Evolutionary conservation across 805 yeast species (phyloP).

Genomic region (Wickerhamiella qilinensis): DNA sequence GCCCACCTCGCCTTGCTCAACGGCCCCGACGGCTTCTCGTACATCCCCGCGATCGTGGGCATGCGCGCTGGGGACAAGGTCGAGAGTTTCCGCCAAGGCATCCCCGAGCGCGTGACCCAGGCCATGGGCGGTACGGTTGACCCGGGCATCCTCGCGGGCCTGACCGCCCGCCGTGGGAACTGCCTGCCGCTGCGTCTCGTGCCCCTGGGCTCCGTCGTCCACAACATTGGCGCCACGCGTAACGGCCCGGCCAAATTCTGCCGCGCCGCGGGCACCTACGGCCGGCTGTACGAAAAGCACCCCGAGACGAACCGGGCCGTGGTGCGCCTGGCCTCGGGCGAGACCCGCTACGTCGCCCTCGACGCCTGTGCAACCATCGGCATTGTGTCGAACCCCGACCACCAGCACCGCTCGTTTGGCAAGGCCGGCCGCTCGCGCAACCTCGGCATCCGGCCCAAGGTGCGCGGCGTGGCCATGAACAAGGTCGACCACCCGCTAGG

Average conservation of each 20-base stretch:
- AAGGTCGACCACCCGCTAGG: conserved; percentile 97
- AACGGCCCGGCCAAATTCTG: conserved; percentile 78
- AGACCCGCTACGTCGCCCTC: conserved; percentile 73
- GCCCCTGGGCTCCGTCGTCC: conserved; percentile 86
- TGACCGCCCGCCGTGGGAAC: conserved; percentile 84
- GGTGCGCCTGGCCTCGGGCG: conserved; percentile 77
- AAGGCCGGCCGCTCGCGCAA: conserved; percentile 93
- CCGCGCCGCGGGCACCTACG: conserved; percentile 89
- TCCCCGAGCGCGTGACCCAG: conserved; percentile 53
- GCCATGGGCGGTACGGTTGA: conserved; percentile 88
- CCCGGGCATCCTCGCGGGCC: conserved; percentile 76
- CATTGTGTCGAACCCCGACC: conserved; percentile 81
- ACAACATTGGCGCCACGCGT: conserved; percentile 65
- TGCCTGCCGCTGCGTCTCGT: conserved; percentile 85
- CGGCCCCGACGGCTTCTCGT: conserved; percentile 44
- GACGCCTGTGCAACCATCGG: conserved; percentile 92
- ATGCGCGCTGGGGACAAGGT: conserved; percentile 83
- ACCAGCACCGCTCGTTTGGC: conserved; percentile 78
- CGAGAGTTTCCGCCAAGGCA: conserved; percentile 78
- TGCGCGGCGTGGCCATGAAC: conserved; percentile 97
- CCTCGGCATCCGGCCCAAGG: conserved; percentile 85
- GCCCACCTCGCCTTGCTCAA: conserved; percentile 80
- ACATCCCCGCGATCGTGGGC: conserved; percentile 84
- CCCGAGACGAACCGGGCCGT: conserved; percentile 58
- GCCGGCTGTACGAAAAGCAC: conserved; percentile 65